phyloP scores from a whole-genome alignment of 1,284 basidiomycete genomes.

The Trametes hirsuta region DNA sequence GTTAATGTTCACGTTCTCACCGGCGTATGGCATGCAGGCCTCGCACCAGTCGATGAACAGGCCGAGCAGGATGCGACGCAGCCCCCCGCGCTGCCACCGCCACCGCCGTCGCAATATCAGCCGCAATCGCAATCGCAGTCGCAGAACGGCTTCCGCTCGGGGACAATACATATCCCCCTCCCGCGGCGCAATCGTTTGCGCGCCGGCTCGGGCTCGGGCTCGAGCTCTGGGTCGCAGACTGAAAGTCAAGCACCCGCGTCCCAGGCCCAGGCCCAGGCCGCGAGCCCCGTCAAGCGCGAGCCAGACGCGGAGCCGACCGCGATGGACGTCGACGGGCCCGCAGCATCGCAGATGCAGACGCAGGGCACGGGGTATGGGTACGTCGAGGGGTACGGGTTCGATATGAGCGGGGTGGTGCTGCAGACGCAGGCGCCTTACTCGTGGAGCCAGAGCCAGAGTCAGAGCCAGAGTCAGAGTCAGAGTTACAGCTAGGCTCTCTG shows the following conservation, averaged over 20 bases:
- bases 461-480: neutral
- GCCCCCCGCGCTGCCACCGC: neutral
- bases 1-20: neutral
- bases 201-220: neutral
- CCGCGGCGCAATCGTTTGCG: conserved; percentile 8
- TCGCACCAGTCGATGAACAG: conserved; percentile 12
- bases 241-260: neutral
- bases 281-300: conserved; percentile 12
- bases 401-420: conserved; percentile 16
- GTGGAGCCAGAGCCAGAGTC: conserved; percentile 18
- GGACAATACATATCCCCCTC: conserved; percentile 13
- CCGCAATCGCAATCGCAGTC: neutral
- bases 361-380: neutral
- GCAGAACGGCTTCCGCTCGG: conserved; percentile 15
- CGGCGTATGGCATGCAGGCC: neutral
- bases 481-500: neutral
- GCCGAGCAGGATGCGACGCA: conserved; percentile 1
- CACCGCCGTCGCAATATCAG: neutral
- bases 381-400: conserved; percentile 20
- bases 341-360: neutral
- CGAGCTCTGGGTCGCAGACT: neutral
- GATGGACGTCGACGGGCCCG: conserved; percentile 3
- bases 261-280: neutral
- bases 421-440: conserved; percentile 22
- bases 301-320: neutral